Base-by-base conservation (phyloP, 129 eudicot genomes). In the Flaveria sonorensis region DNA sequence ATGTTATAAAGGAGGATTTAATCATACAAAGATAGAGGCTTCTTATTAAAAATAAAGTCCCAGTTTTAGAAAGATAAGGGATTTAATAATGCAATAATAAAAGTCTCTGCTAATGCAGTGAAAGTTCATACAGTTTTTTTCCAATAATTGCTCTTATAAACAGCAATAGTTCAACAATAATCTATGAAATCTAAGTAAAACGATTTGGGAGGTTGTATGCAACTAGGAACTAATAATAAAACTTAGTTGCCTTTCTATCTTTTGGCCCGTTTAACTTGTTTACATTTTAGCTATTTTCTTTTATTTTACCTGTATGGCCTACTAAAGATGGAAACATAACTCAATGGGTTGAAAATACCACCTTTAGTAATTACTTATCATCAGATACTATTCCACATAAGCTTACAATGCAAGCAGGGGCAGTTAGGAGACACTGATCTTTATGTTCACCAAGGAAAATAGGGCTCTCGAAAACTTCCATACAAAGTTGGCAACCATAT, bases 401-500 rank as follows among this genome's bases (percentile, higher is more conserved):
- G 79, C 91, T 89, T 79, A 89, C 95, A 43, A 87, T 81, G 72
- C 77, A 85, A 69, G 69, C 39, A 64, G 91, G 91, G 42, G 88
- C 83, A 13, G 81, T 81, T 26, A 81, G 66, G 68, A 46, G 77
- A 73, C 95, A 89, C 11, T 51, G 50, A 70, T 83, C 78, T 78
- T 60, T 79, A 75, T 89, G 96, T 70, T 87, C 83, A 72, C 61
- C 73, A 63, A 85, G 83, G 55, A 56, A 42, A 69, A 16, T 51
- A 0, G 81, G 66, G 80, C 83, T 81, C 77, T 73, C 86, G 56
- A 87, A 84, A 19, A 87, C 48, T 78, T 80, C 82, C 83, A 89
- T 21, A 77, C 95, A 89, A 55, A 84, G 79, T 10, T 55, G 80
- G 84, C 91, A 89, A 28, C 91, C 91, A 36, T 77, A 70, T 52